Conservation (phyloP, 2,329 filamentous ascomycete species). For the Geosmithia morbida region DNA sequence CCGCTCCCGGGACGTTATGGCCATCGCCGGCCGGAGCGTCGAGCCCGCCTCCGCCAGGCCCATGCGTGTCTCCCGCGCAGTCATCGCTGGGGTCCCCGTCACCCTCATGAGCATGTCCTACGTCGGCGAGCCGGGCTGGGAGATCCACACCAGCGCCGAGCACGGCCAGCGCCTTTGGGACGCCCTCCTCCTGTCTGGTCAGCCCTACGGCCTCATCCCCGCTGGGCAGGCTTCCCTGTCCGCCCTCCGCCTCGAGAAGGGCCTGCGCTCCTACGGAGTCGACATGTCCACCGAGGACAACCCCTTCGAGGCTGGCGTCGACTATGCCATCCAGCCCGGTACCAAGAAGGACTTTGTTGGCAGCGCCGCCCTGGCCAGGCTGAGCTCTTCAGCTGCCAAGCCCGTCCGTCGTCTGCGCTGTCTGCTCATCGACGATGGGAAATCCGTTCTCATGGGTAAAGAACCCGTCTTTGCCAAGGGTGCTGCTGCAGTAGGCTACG, state of each 20-base stretch:
- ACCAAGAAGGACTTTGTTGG: slow-evolving; percentile 40
- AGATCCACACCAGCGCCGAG: slow-evolving; percentile 45
- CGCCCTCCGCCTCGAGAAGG: slow-evolving; percentile 43
- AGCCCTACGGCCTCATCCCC: slow-evolving; percentile 38
- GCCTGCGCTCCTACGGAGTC: slow-evolving; percentile 38
- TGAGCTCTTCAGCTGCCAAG: background rate
- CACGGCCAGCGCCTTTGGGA: slow-evolving; percentile 46
- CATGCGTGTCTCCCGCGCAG: slow-evolving; percentile 30
- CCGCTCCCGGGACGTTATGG: slow-evolving; percentile 33
- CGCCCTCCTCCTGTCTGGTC: slow-evolving; percentile 36
- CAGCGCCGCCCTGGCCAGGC: slow-evolving; percentile 6
- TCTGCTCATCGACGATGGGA: slow-evolving; percentile 39
- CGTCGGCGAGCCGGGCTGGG: slow-evolving; percentile 48
- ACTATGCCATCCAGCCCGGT: slow-evolving; percentile 27
- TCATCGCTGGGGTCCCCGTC: slow-evolving; percentile 40
- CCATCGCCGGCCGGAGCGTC: slow-evolving; percentile 21
- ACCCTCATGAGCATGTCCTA: slow-evolving; percentile 40
- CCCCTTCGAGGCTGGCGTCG: slow-evolving; percentile 43
- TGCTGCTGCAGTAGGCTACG: slow-evolving; percentile 29
- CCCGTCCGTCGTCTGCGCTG: slow-evolving; percentile 23
- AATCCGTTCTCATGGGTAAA: slow-evolving; percentile 43
- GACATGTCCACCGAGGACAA: slow-evolving; percentile 49
- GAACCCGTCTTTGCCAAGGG: slow-evolving; percentile 37
- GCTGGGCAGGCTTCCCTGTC: slow-evolving; percentile 45
- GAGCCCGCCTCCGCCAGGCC: slow-evolving; percentile 31